Base-by-base conservation (phyloP, 2,329 filamentous ascomycete species). In the Dactylonectria macrodidyma region DNA sequence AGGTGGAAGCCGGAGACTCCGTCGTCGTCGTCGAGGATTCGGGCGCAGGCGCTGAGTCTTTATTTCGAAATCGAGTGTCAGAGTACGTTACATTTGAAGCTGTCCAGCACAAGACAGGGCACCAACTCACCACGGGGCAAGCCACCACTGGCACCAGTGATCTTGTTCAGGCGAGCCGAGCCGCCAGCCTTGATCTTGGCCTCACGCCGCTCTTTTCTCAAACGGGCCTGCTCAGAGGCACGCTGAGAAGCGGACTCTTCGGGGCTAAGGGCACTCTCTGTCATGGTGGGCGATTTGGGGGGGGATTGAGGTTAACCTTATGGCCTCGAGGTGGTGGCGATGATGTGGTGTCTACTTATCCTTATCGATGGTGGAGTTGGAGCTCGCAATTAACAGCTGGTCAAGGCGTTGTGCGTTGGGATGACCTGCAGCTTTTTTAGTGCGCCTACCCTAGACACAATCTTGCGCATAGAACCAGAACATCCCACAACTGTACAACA, bases 131-230 rank as follows among this genome's bases (percentile, higher is more conserved):
- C 81, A 71, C 77, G 77, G 51, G 75, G 73, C 12, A 81, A 46
- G 12, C 80, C 79, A n/a, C 80, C 80, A 33, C 90, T 91, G 30
- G 94, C 82, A 1, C 91, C 90, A 12, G 91, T 93, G 79, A 96
- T 96, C 80, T 88, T 92, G 75, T 93, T 91, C 69, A 96, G 82
- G 68, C 93, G 85, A 46, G 90, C 87, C 19, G 90, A 88, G 65
- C 92, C 93, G 67, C 91, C 90, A 57, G 91, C 89, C 75, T 88
- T 89, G 81, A 95, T 90, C 85, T 95, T 95, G 65, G 92, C 93
- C 79, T 94, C 91, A 56, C 93, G 88, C 46, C 92, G 90, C 80
- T 95, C 93, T 80, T 94, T 93, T 73, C 93, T 91, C 65, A 94
- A 85, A 54, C 93, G 90, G 44, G 91, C 91, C 81, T 94, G 91